phyloP scores from a whole-genome alignment of 768 basidiomycete species.

The Panus rudis region DNA sequence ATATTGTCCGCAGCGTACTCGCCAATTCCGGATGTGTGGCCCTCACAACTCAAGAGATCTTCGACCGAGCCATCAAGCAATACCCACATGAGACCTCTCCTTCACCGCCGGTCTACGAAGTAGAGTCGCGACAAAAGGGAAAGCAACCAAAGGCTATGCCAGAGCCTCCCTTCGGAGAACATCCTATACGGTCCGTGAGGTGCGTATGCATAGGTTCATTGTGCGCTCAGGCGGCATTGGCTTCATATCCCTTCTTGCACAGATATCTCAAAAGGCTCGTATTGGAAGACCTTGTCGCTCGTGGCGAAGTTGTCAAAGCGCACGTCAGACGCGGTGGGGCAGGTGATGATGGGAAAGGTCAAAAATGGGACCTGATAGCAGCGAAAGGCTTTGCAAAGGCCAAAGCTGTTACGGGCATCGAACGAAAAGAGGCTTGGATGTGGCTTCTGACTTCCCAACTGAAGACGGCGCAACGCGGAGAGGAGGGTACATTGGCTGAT shows the following conservation, averaged over 20 bases:
- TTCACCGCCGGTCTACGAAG: neutral
- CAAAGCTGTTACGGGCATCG: no score
- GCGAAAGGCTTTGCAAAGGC: no score
- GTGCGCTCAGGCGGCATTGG: neutral
- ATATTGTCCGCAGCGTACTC: slow-evolving; percentile 8
- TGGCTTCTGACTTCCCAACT: slow-evolving; percentile 5
- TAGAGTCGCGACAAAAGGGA: neutral
- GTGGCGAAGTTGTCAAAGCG: slow-evolving; percentile 16
- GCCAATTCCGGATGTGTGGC: slow-evolving; percentile 1
- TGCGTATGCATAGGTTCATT: neutral
- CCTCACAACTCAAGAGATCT: slow-evolving; percentile 16
- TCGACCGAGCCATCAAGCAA: slow-evolving; percentile 3
- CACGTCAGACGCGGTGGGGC: neutral
- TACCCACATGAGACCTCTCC: slow-evolving; percentile 6
- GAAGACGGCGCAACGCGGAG: neutral
- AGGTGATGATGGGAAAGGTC: neutral
- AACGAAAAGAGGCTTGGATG: slow-evolving; percentile 1
- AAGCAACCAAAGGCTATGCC: neutral
- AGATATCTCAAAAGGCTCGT: slow-evolving; percentile 21
- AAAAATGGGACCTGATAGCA: neutral
- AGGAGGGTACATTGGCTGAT: neutral
- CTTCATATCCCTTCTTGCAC: neutral
- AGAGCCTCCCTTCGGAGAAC: slow-evolving; percentile 1
- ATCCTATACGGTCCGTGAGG: slow-evolving; percentile 6
- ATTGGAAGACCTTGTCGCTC: slow-evolving; percentile 14